Percentiles rank a stretch among this genome's conserved stretches.
phyloP scores from a whole-genome alignment of 164 flowering plant genomes.

The Chimonanthus praecox region DNA sequence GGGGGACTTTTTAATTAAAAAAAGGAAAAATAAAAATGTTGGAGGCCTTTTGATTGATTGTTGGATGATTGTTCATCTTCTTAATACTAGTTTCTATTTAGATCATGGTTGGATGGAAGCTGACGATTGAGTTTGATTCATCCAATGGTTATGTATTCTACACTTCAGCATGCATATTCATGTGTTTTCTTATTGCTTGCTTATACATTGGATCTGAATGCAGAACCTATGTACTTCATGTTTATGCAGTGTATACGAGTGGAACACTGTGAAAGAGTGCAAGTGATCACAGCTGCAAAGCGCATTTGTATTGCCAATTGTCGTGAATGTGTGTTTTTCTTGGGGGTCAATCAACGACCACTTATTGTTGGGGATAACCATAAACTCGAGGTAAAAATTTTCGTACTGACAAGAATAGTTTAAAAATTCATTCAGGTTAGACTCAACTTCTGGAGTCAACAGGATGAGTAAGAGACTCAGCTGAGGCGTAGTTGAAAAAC shows the following conservation, averaged over 20 bases:
- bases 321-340: slow-evolving; percentile 89
- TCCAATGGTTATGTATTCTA: not conserved
- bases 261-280: slow-evolving; percentile 97
- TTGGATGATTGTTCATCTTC: no score
- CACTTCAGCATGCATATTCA: not conserved
- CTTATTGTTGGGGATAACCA: slow-evolving; percentile 96
- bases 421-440: no score
- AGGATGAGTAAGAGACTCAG: no score
- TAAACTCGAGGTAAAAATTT: slow-evolving; percentile 62
- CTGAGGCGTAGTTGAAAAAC: no score
- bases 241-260: slow-evolving; percentile 75
- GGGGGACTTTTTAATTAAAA: no score
- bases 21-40: no score
- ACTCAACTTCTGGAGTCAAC: no score
- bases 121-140: not conserved
- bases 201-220: slow-evolving; percentile 1
- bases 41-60: no score
- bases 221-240: slow-evolving; percentile 1
- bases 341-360: slow-evolving; percentile 93
- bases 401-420: no score
- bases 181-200: not conserved
- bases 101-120: not conserved
- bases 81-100: no score
- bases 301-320: slow-evolving; percentile 91
- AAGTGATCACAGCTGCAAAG: slow-evolving; percentile 78